phyloP scores from a whole-genome alignment of 306 rosid species.

The Boehmeria nivea region DNA sequence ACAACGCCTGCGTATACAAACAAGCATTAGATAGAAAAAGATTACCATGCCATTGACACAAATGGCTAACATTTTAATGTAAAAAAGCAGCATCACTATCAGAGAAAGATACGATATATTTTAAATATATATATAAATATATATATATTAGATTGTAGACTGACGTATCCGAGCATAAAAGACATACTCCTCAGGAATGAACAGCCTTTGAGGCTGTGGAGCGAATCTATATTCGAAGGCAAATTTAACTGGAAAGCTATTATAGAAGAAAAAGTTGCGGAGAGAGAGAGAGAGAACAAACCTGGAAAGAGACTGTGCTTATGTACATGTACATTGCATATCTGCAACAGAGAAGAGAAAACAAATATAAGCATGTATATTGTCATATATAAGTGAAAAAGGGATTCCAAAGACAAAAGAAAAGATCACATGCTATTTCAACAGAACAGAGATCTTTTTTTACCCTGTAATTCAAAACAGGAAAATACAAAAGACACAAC shows the following conservation, averaged over 20 bases:
- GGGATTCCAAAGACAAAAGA: background rate
- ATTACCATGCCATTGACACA: too few species aligned
- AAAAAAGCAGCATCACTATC: too few species aligned
- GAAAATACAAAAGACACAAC: too few species aligned
- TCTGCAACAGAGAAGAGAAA: slow-evolving; percentile 41
- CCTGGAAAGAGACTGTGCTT: slow-evolving; percentile 55
- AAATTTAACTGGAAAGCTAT: background rate
- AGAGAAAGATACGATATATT: background rate
- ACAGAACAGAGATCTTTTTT: too few species aligned
- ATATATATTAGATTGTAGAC: too few species aligned
- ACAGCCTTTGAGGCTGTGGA: too few species aligned
- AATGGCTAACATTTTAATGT: too few species aligned
- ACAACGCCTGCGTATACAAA: slow-evolving; percentile 54
- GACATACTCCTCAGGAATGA: too few species aligned
- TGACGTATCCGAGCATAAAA: too few species aligned
- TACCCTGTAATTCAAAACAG: too few species aligned
- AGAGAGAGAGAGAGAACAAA: slow-evolving; percentile 11
- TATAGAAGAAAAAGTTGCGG: background rate
- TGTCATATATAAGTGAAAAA: background rate
- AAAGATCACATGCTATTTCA: background rate
- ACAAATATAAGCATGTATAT: slow-evolving; percentile 8
- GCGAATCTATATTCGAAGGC: background rate
- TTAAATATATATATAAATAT: background rate
- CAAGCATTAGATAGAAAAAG: slow-evolving; percentile 12
- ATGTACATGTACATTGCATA: slow-evolving; percentile 43